phyloP scores from a whole-genome alignment of 2,329 filamentous ascomycete species.

The Colletotrichum sp. region DNA sequence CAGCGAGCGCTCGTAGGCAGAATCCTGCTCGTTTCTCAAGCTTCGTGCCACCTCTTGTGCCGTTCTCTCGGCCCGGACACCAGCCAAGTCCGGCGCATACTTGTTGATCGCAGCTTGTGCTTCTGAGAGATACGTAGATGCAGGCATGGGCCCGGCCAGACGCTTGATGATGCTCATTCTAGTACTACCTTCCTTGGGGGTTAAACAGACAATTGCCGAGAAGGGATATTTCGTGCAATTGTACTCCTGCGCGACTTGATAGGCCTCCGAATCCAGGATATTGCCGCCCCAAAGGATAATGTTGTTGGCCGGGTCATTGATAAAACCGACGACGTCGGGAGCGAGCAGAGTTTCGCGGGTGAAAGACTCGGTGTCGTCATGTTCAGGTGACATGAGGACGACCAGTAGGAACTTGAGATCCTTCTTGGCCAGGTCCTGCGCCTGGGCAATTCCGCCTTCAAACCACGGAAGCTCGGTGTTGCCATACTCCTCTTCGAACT shows the following conservation, averaged over 20 bases:
- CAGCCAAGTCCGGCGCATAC: constrained; percentile 76
- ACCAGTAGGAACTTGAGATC: constrained; percentile 93
- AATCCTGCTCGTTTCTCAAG: constrained; percentile 87
- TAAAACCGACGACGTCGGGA: constrained; percentile 72
- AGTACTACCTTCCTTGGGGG: constrained; percentile 80
- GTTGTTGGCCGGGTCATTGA: constrained; percentile 77
- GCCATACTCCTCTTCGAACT: constrained; percentile 95
- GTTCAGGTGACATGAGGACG: constrained; percentile 86
- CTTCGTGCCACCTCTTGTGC: constrained; percentile 83
- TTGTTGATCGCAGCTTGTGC: constrained; percentile 75
- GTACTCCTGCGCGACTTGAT: constrained; percentile 87
- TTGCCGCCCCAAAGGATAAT: constrained; percentile 93
- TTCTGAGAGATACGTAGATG: constrained; percentile 76
- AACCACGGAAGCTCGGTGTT: constrained; percentile 74
- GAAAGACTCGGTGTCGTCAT: constrained; percentile 88
- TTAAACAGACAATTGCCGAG: constrained; percentile 83
- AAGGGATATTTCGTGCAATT: constrained; percentile 94
- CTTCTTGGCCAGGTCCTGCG: constrained; percentile 86
- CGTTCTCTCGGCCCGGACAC: constrained; percentile 74
- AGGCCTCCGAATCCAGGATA: constrained; percentile 90
- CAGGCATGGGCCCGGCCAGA: constrained; percentile 72
- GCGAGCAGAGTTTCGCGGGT: constrained; percentile 81
- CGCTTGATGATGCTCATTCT: constrained; percentile 91
- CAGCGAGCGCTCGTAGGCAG: constrained; percentile 89
- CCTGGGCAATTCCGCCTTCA: constrained; percentile 90